Conservation (phyloP, 768 basidiomycete genomes). For the Symmetrospora coprosmae region DNA sequence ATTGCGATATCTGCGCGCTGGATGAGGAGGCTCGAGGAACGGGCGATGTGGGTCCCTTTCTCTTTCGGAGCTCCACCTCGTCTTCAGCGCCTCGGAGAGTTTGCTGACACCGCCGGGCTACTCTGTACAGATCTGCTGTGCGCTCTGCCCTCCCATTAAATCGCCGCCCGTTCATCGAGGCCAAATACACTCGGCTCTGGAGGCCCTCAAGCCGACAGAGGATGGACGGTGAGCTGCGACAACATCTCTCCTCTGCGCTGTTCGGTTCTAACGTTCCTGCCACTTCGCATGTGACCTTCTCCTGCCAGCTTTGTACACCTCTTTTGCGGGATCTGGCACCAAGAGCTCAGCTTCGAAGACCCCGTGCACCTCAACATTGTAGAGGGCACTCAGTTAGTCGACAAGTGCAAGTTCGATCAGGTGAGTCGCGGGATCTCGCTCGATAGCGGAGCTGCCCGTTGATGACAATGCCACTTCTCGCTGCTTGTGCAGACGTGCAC, state of each 20-base stretch:
- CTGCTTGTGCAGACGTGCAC: slow-evolving; percentile 57
- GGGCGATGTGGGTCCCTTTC: no score
- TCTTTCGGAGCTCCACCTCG: no score
- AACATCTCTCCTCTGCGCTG: background rate
- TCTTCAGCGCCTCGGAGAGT: no score
- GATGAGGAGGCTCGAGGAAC: no score
- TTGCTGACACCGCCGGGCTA: no score
- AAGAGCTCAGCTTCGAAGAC: slow-evolving; percentile 71
- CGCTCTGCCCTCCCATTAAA: slow-evolving; percentile 14
- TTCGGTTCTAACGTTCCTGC: no score
- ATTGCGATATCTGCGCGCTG: slow-evolving; percentile 32
- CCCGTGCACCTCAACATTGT: slow-evolving; percentile 57
- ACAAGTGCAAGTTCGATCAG: background rate
- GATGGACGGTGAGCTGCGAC: slow-evolving; percentile 19
- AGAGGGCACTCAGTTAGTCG: slow-evolving; percentile 58
- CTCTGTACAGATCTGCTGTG: no score
- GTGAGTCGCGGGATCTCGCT: no score
- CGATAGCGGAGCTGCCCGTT: no score
- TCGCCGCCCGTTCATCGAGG: background rate
- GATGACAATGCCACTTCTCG: no score
- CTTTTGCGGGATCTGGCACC: slow-evolving; percentile 72
- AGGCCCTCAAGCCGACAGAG: slow-evolving; percentile 30
- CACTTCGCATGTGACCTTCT: background rate
- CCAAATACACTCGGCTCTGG: slow-evolving; percentile 27
- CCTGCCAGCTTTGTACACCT: slow-evolving; percentile 48